These are phyloP conservation scores for Alternaria brassicicola DNA, from an alignment of 2,329 filamentous ascomycete genomes.

Conservation along the genomic window DNA sequence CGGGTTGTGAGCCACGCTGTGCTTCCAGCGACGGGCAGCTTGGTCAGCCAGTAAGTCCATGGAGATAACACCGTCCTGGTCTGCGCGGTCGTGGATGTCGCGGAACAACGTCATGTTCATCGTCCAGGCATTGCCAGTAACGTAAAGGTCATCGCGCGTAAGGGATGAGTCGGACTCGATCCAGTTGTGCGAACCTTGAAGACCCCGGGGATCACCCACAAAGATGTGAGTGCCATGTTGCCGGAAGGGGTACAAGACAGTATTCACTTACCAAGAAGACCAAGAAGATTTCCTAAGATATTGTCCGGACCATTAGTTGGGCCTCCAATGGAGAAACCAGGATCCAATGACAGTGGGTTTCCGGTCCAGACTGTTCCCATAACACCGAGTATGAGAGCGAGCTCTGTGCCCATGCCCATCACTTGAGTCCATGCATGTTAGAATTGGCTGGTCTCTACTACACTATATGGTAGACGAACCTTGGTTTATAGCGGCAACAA, in stretches of 20 bases:
- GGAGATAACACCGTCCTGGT: conserved; percentile 21
- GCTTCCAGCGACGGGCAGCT: conserved; percentile 51
- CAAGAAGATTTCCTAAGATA: conserved; percentile 52
- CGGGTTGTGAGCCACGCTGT: conserved; percentile 59
- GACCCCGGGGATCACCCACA: conserved; percentile 49
- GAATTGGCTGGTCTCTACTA: background rate
- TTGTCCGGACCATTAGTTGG: conserved; percentile 42
- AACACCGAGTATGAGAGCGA: conserved; percentile 49
- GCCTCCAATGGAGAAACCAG: conserved; percentile 59
- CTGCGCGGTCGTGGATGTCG: conserved; percentile 50
- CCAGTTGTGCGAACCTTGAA: conserved; percentile 55
- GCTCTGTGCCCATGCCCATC: conserved; percentile 53
- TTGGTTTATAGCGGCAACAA: conserved; percentile 51
- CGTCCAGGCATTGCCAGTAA: conserved; percentile 46
- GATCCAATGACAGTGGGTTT: conserved; percentile 57
- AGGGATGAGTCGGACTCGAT: conserved; percentile 51
- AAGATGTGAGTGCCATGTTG: conserved; percentile 27
- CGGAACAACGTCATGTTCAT: conserved; percentile 55
- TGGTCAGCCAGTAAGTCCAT: conserved; percentile 32
- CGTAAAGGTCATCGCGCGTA: conserved; percentile 53
- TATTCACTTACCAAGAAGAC: conserved; percentile 50
- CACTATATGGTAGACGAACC: conserved; percentile 36
- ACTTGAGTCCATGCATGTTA: conserved; percentile 34
- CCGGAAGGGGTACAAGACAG: conserved; percentile 15
- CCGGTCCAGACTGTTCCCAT: conserved; percentile 58